A percentile compares a stretch with the other conserved stretches of the same genome.
Conservation (phyloP, 768 basidiomycete genomes). For the Pleurotus eryngii region DNA sequence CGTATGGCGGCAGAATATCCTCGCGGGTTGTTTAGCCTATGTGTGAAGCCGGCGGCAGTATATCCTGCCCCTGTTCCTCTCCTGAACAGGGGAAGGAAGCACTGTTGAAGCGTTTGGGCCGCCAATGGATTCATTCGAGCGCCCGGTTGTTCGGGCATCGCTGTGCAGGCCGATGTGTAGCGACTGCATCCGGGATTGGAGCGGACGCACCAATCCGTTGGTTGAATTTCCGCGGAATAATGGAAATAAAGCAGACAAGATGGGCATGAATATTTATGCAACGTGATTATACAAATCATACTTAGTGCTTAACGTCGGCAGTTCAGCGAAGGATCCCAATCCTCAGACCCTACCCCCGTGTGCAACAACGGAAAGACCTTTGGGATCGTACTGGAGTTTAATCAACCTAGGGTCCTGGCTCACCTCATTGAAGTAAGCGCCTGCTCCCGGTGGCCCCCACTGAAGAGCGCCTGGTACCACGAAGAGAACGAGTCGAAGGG, state of each 20-base stretch:
- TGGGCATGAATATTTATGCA: no score
- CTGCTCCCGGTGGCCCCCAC: slow-evolving; percentile 23
- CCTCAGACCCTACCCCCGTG: slow-evolving; percentile 47
- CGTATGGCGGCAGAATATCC: not conserved
- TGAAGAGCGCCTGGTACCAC: slow-evolving; percentile 14
- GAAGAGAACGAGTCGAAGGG: slow-evolving; percentile 23
- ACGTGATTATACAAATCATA: no score
- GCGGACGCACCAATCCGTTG: no score
- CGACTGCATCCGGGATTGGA: no score
- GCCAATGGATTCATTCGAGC: no score
- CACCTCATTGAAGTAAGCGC: slow-evolving; percentile 52
- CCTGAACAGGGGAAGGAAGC: not conserved
- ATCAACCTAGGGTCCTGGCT: no score
- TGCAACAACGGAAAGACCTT: slow-evolving; percentile 40
- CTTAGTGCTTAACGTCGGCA: slow-evolving; percentile 16
- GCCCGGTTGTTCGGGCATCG: no score
- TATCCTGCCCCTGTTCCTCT: not conserved
- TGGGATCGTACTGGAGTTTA: slow-evolving; percentile 44
- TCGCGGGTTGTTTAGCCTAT: slow-evolving; percentile 3
- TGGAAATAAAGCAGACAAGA: no score
- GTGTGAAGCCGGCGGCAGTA: slow-evolving; percentile 7
- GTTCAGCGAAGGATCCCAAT: slow-evolving; percentile 36
- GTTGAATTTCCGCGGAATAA: no score
- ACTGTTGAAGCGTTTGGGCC: no score
- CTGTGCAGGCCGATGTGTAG: no score